Evolutionary conservation across 805 yeast genomes (phyloP).

Genomic region (Blastobotrys terrestris): DNA sequence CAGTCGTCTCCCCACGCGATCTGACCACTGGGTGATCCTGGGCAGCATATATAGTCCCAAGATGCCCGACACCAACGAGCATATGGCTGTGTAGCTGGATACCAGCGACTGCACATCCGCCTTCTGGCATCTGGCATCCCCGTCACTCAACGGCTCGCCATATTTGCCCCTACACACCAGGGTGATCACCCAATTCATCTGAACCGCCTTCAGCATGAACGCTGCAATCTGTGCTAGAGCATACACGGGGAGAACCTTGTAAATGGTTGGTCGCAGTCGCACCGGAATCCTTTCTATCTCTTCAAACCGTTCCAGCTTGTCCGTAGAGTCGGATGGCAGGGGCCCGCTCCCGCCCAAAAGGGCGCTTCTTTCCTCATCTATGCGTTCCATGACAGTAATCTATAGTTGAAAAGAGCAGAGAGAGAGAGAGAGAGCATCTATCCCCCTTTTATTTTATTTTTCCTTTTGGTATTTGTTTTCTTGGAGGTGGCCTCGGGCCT

Average conservation of each 20-base stretch:
- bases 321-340: not conserved
- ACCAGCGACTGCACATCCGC: constrained; percentile 13
- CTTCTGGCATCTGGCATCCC: constrained; percentile 11
- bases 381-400: not conserved
- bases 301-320: not conserved
- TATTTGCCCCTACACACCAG: constrained; percentile 12
- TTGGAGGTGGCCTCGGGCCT: no score
- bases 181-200: constrained; percentile 16
- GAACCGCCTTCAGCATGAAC: constrained; percentile 6
- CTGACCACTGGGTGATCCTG: constrained; percentile 10
- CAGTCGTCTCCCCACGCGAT: constrained; percentile 12
- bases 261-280: constrained; percentile 4
- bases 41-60: constrained; percentile 15
- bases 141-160: constrained; percentile 7
- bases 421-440: no score
- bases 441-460: no score
- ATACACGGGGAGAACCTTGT: constrained; percentile 4
- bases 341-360: not conserved
- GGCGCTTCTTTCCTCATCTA: not conserved
- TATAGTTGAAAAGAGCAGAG: no score
- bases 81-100: constrained; percentile 11
- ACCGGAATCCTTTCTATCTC: constrained; percentile 3
- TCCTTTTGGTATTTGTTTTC: no score
- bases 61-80: constrained; percentile 12
- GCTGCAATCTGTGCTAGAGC: constrained; percentile 3